These are phyloP conservation scores for Xylaria sp. DNA, from an alignment of 2,329 filamentous ascomycete genomes.

Conservation along the genomic window DNA sequence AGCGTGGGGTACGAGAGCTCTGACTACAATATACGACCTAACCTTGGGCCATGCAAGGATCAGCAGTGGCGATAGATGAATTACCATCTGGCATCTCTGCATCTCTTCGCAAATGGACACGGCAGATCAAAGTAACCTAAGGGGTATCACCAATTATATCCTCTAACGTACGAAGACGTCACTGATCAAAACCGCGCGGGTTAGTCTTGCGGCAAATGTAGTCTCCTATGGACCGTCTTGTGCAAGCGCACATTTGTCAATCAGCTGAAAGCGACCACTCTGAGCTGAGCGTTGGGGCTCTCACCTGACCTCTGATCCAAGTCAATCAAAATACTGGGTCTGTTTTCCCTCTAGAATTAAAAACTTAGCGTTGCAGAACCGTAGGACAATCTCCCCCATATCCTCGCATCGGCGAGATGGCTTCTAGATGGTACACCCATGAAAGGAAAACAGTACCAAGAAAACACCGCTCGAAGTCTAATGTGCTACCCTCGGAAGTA, in stretches of 20 bases:
- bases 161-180: slow-evolving; percentile 8
- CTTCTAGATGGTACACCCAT: not conserved
- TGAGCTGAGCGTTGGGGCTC: slow-evolving; percentile 13
- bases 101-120: not conserved
- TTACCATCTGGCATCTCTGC: slow-evolving; percentile 6
- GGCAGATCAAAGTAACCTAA: not conserved
- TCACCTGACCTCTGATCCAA: slow-evolving; percentile 17
- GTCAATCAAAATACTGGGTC: slow-evolving; percentile 4
- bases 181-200: slow-evolving; percentile 2
- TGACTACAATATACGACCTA: slow-evolving; percentile 6
- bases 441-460: slow-evolving; percentile 2
- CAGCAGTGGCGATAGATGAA: slow-evolving; percentile 9
- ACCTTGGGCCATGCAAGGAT: not conserved
- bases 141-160: not conserved
- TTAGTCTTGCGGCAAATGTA: not conserved
- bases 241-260: slow-evolving; percentile 10
- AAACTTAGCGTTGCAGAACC: not conserved
- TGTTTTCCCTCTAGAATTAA: not conserved
- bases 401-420: not conserved
- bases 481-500: not conserved
- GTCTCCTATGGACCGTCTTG: not conserved
- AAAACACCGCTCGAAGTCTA: not conserved
- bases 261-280: slow-evolving; percentile 18
- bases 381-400: not conserved
- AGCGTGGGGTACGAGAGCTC: slow-evolving; percentile 11